phyloP scores from a whole-genome alignment of 495 filamentous ascomycete genomes.

The Staphylotrichum longicolle region DNA sequence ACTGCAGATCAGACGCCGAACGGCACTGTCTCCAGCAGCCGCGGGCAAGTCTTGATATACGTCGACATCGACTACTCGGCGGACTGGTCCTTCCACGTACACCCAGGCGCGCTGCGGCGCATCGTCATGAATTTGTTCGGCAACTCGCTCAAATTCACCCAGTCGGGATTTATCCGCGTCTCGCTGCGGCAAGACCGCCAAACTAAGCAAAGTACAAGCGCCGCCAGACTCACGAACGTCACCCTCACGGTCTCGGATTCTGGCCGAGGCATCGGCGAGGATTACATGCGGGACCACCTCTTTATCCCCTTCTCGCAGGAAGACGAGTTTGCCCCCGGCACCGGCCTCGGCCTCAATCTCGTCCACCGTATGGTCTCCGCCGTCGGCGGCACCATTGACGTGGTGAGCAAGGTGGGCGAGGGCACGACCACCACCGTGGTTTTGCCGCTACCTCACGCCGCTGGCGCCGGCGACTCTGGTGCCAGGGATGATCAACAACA shows the following conservation, averaged over 20 bases:
- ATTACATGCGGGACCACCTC: slow-evolving; percentile 61
- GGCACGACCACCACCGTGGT: slow-evolving; percentile 61
- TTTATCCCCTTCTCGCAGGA: slow-evolving; percentile 73
- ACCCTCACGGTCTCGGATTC: slow-evolving; percentile 58
- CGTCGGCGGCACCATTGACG: slow-evolving; percentile 58
- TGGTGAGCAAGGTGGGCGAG: slow-evolving; percentile 54
- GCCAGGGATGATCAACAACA: too few species aligned
- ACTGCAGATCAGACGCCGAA: background rate
- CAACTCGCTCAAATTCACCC: slow-evolving; percentile 78
- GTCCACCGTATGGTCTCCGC: slow-evolving; percentile 61
- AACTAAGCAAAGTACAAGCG: slow-evolving; percentile 26
- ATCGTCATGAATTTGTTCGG: slow-evolving; percentile 80
- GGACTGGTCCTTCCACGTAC: slow-evolving; percentile 62
- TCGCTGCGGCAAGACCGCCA: slow-evolving; percentile 49
- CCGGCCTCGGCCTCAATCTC: slow-evolving; percentile 66
- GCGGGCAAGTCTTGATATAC: slow-evolving; percentile 50
- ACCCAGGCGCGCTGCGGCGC: slow-evolving; percentile 69
- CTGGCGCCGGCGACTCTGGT: too few species aligned
- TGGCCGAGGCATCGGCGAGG: slow-evolving; percentile 64
- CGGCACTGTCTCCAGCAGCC: background rate
- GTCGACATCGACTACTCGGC: slow-evolving; percentile 59
- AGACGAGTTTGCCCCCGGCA: slow-evolving; percentile 60
- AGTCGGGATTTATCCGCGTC: slow-evolving; percentile 62
- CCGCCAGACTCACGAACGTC: slow-evolving; percentile 12
- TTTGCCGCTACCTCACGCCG: slow-evolving; percentile 39